These are phyloP conservation scores for Mortierella sp. DNA, from an alignment of 371 early-diverging fungal genomes.

Conservation along the genomic window DNA sequence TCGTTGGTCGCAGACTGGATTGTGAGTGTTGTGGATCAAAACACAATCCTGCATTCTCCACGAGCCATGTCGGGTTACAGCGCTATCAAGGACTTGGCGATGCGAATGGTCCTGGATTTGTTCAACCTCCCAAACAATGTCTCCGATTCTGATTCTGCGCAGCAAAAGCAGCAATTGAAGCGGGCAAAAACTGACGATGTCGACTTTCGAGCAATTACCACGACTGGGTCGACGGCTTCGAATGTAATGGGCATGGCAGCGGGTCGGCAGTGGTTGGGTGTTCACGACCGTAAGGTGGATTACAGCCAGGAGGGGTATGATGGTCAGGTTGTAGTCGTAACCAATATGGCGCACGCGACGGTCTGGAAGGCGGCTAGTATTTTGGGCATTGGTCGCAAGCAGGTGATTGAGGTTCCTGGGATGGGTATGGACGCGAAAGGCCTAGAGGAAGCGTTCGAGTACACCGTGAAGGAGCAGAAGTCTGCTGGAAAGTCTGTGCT, in stretches of 20 bases:
- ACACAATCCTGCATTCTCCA: conserved; percentile 30
- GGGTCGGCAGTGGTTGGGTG: conserved; percentile 53
- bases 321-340: conserved; percentile 48
- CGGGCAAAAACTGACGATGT: not conserved
- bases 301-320: conserved; percentile 57
- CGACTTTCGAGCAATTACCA: conserved; percentile 42
- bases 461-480: conserved; percentile 14
- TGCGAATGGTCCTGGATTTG: conserved; percentile 49
- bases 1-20: conserved; percentile 51
- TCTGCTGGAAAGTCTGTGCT: conserved; percentile 36
- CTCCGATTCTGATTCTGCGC: not conserved
- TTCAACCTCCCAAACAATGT: conserved; percentile 28
- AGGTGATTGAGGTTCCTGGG: conserved; percentile 36
- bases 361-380: conserved; percentile 56
- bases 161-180: not conserved
- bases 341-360: conserved; percentile 51
- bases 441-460: conserved; percentile 18
- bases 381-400: conserved; percentile 55
- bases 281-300: conserved; percentile 29
- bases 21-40: conserved; percentile 42
- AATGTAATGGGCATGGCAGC: conserved; percentile 51
- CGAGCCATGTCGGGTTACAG: conserved; percentile 39
- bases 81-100: conserved; percentile 45
- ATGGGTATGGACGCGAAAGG: conserved; percentile 22
- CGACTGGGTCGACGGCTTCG: conserved; percentile 53